phyloP scores from a whole-genome alignment of 345 rosid species.

The Conringia planisiliqua region DNA sequence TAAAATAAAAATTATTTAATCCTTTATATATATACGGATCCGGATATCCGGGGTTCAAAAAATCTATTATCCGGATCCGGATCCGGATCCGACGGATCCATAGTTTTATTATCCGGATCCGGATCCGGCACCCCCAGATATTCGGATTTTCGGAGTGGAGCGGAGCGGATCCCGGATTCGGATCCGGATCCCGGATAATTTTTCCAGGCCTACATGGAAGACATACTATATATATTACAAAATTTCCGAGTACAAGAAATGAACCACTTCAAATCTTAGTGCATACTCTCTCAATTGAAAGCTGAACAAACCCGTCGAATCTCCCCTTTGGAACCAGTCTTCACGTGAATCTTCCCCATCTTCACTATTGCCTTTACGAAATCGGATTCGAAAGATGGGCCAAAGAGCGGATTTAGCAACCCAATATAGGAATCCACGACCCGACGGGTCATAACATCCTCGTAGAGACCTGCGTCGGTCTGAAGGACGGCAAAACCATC shows the following conservation, averaged over 20 bases:
- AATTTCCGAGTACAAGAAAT: neutral
- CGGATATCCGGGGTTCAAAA: too few species aligned
- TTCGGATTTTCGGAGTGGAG: too few species aligned
- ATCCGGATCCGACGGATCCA: too few species aligned
- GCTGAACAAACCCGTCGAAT: slow-evolving; percentile 61
- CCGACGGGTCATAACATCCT: slow-evolving; percentile 43
- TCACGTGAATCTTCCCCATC: slow-evolving; percentile 67
- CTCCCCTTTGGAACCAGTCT: slow-evolving; percentile 59
- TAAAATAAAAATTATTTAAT: too few species aligned
- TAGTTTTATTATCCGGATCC: too few species aligned
- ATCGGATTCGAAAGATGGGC: slow-evolving; percentile 50
- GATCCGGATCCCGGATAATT: too few species aligned
- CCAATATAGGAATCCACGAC: slow-evolving; percentile 55
- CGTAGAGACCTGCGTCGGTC: slow-evolving; percentile 68
- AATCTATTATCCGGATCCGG: too few species aligned
- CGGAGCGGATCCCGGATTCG: too few species aligned
- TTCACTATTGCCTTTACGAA: slow-evolving; percentile 60
- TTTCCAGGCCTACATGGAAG: too few species aligned
- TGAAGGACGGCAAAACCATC: slow-evolving; percentile 70
- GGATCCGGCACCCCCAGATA: too few species aligned
- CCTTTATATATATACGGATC: too few species aligned
- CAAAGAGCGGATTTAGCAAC: slow-evolving; percentile 28
- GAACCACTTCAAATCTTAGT: neutral
- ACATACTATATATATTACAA: neutral
- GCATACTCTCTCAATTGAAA: slow-evolving; percentile 38